phyloP scores from a whole-genome alignment of 371 early-diverging fungal species.

The Coemansia sp. region DNA sequence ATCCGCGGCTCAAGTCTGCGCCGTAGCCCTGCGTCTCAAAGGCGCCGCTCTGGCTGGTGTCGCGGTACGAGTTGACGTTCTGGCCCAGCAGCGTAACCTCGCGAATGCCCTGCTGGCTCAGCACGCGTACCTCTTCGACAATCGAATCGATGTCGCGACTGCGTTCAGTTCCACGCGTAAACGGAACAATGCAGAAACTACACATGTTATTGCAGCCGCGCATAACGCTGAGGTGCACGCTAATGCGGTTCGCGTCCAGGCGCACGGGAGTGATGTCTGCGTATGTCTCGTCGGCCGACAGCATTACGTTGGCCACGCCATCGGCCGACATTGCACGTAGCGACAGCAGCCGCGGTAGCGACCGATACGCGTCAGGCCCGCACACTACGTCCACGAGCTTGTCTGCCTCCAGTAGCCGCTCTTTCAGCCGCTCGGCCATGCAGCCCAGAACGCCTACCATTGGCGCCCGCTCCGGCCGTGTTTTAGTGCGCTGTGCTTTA shows the following conservation, averaged over 20 bases:
- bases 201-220: slow-evolving; percentile 86
- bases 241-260: slow-evolving; percentile 59
- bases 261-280: slow-evolving; percentile 78
- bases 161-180: slow-evolving; percentile 70
- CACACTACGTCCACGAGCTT: slow-evolving; percentile 77
- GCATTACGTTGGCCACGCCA: slow-evolving; percentile 78
- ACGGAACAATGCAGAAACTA: slow-evolving; percentile 76
- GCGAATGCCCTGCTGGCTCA: slow-evolving; percentile 70
- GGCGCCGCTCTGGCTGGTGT: slow-evolving; percentile 60
- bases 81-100: slow-evolving; percentile 79
- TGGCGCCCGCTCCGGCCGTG: slow-evolving; percentile 57
- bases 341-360: slow-evolving; percentile 69
- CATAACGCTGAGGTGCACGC: slow-evolving; percentile 75
- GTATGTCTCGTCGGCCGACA: slow-evolving; percentile 81
- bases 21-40: slow-evolving; percentile 50
- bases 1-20: slow-evolving; percentile 60
- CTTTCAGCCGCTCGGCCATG: slow-evolving; percentile 78
- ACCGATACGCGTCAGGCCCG: slow-evolving; percentile 78
- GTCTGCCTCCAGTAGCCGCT: slow-evolving; percentile 68
- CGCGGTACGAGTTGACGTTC: slow-evolving; percentile 80
- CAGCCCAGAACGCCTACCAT: slow-evolving; percentile 77
- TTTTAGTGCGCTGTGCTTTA: slow-evolving; percentile 58
- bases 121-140: slow-evolving; percentile 62
- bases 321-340: slow-evolving; percentile 63
- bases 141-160: slow-evolving; percentile 73